phyloP scores from a whole-genome alignment of 306 rosid species.

The Acacia melanoxylon region DNA sequence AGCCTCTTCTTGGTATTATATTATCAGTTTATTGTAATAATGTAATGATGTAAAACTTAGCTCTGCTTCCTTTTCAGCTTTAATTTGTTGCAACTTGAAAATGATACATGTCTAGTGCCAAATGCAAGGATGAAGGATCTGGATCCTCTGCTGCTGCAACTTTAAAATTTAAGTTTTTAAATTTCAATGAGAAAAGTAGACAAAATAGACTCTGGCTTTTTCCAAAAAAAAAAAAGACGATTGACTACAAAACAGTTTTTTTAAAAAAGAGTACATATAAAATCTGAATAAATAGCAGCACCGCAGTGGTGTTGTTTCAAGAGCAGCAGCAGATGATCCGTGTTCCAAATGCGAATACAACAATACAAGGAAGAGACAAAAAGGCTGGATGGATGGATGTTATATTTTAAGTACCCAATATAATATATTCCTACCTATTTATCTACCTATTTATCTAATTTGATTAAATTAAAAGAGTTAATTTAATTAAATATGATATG shows the following conservation, averaged over 20 bases:
- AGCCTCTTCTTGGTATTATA: background rate
- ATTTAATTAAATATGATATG: too few relatives aligned
- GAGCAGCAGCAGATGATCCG: background rate
- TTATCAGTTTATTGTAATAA: background rate
- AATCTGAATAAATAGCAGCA: background rate
- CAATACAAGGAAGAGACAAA: background rate
- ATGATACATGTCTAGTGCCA: background rate
- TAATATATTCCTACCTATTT: too few relatives aligned
- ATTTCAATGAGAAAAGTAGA: background rate
- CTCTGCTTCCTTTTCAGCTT: background rate
- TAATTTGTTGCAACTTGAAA: background rate
- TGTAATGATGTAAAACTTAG: slow-evolving; percentile 5
- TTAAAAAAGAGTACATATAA: background rate
- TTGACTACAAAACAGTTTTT: too few relatives aligned
- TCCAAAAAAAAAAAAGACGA: too few relatives aligned
- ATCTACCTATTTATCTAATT: too few relatives aligned
- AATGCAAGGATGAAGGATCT: background rate
- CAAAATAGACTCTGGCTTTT: background rate
- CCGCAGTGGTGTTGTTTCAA: background rate
- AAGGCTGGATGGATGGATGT: background rate
- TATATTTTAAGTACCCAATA: background rate
- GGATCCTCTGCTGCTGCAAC: background rate
- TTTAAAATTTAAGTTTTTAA: background rate
- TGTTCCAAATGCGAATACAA: background rate
- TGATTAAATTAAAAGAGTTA: too few relatives aligned